Evolutionary conservation across 2,329 filamentous ascomycete genomes (phyloP).

Genomic region (Clonostachys rosea): DNA sequence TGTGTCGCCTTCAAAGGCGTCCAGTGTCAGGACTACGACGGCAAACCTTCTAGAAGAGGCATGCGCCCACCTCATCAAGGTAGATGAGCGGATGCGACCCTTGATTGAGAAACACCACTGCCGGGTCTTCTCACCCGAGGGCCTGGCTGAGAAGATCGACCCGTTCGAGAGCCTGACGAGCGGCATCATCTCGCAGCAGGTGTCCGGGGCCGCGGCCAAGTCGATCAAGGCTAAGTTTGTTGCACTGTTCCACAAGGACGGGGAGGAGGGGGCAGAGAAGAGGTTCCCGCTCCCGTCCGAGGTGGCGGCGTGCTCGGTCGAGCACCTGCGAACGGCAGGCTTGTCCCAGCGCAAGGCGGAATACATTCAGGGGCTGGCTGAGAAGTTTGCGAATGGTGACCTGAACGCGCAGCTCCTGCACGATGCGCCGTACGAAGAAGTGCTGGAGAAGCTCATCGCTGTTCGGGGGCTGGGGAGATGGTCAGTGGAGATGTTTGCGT

Average conservation of each 20-base stretch:
- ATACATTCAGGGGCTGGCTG: constrained; percentile 81
- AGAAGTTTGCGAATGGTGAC: constrained; percentile 73
- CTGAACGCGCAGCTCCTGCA: constrained; percentile 72
- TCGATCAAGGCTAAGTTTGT: constrained; percentile 87
- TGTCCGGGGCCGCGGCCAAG: constrained; percentile 85
- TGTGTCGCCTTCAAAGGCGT: constrained; percentile 38
- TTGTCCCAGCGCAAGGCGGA: constrained; percentile 94
- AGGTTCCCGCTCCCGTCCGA: constrained; percentile 73
- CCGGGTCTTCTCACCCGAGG: constrained; percentile 73
- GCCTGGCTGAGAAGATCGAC: constrained; percentile 79
- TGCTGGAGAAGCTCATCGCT: constrained; percentile 76
- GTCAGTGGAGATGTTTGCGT: constrained; percentile 98
- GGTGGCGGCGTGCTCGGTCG: constrained; percentile 59
- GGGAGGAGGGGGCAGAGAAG: constrained; percentile 3
- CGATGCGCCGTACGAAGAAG: constrained; percentile 77
- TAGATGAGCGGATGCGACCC: constrained; percentile 67
- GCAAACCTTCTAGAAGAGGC: constrained; percentile 71
- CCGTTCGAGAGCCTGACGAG: constrained; percentile 80
- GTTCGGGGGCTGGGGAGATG: constrained; percentile 84
- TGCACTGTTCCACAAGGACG: constrained; percentile 53
- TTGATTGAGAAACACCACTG: constrained; percentile 75
- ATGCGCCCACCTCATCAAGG: constrained; percentile 65
- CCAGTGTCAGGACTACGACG: constrained; percentile 47
- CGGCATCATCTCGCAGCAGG: constrained; percentile 94
- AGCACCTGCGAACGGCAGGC: constrained; percentile 74